Conservation (phyloP, 495 filamentous ascomycete genomes). For the Penicillium ochrochloron region DNA sequence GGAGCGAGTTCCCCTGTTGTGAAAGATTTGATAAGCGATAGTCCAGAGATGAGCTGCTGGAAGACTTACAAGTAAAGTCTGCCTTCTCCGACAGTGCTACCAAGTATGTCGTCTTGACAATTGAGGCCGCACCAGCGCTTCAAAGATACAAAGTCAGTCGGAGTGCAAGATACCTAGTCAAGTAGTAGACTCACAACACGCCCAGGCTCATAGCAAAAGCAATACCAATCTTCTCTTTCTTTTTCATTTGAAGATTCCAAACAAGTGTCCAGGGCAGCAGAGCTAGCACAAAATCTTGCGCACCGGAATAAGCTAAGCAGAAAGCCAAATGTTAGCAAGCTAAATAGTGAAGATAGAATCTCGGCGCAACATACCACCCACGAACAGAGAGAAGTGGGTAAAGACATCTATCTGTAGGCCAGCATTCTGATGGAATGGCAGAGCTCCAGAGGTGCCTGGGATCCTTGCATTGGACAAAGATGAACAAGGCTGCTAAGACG, state of each 20-base stretch:
- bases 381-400: conserved; percentile 29
- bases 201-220: conserved; percentile 31
- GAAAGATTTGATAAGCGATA: background rate
- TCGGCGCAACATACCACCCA: conserved; percentile 18
- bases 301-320: conserved; percentile 29
- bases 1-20: conserved; percentile 27
- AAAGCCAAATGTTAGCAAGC: conserved; percentile 4
- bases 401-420: conserved; percentile 23
- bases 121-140: conserved; percentile 26
- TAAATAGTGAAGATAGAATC: background rate
- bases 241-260: conserved; percentile 32
- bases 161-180: background rate
- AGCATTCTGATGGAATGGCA: conserved; percentile 28
- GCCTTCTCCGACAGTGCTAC: conserved; percentile 24
- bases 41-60: background rate
- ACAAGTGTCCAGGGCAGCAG: conserved; percentile 28
- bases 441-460: conserved; percentile 28
- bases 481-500: conserved; percentile 23
- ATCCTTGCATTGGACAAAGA: conserved; percentile 29
- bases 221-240: conserved; percentile 30
- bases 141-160: background rate
- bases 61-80: conserved; percentile 27
- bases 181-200: conserved; percentile 24
- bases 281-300: conserved; percentile 28
- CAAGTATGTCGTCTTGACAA: conserved; percentile 27